phyloP scores from a whole-genome alignment of 371 early-diverging fungal genomes.

The Circinella umbellata region DNA sequence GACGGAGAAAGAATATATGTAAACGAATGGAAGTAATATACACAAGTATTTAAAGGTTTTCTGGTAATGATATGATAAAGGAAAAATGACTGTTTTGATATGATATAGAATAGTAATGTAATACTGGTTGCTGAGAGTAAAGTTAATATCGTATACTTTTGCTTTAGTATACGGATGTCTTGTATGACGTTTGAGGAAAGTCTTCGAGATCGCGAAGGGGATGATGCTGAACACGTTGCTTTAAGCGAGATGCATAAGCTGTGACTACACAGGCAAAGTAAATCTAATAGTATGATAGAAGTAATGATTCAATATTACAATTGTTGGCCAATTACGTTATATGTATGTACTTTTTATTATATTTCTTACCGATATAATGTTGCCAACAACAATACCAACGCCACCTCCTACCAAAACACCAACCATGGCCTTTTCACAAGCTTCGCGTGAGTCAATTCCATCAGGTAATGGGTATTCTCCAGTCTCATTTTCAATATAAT shows the following conservation, averaged over 20 bases:
- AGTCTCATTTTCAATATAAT: conserved; percentile 64
- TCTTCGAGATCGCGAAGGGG: conserved; percentile 32
- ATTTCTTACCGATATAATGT: conserved; percentile 27
- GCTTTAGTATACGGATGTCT: conserved; percentile 13
- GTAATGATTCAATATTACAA: neutral
- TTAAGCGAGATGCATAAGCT: conserved; percentile 31
- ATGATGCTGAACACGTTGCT: conserved; percentile 29
- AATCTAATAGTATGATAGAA: conserved; percentile 13
- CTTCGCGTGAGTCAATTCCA: conserved; percentile 8
- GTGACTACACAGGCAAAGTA: conserved; percentile 28
- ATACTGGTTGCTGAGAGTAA: neutral
- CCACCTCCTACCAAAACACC: conserved; percentile 25
- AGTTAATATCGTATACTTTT: neutral
- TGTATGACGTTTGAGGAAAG: conserved; percentile 23
- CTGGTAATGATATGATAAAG: neutral
- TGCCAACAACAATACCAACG: conserved; percentile 25
- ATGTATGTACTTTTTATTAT: neutral
- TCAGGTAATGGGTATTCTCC: neutral
- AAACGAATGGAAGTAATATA: conserved; percentile 6
- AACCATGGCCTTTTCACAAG: conserved; percentile 17
- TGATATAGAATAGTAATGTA: too few relatives aligned
- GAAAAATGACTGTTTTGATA: neutral
- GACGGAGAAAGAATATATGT: neutral
- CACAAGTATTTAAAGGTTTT: neutral
- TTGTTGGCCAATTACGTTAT: neutral